A percentile compares a stretch with the other conserved stretches of the same genome.
phyloP scores from a whole-genome alignment of 2,329 filamentous ascomycete genomes.

The Phaeosphaeriaceae sp. region DNA sequence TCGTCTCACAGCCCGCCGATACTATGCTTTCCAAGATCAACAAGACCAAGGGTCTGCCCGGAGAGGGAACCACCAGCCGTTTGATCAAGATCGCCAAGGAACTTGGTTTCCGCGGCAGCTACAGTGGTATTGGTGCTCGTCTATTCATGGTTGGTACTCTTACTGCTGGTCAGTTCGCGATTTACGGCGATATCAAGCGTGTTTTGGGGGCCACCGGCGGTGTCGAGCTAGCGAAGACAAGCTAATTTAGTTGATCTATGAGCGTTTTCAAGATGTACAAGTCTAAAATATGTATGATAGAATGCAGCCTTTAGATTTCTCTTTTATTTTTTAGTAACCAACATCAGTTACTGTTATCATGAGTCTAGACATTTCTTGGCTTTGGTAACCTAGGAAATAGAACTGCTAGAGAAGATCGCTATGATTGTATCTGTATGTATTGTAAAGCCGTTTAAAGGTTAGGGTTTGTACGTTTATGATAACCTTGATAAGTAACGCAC shows the following conservation, averaged over 20 bases:
- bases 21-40: slow-evolving; percentile 97
- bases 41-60: slow-evolving; percentile 87
- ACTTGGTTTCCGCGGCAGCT: slow-evolving; percentile 79
- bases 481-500: too few relatives aligned
- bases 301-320: too few relatives aligned
- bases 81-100: slow-evolving; percentile 88
- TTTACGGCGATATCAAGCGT: slow-evolving; percentile 79
- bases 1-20: slow-evolving; percentile 88
- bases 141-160: slow-evolving; percentile 73
- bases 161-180: slow-evolving; percentile 73
- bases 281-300: too few relatives aligned
- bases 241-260: slow-evolving; percentile 9
- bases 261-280: background rate
- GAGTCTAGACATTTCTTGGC: too few relatives aligned
- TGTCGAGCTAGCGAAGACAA: slow-evolving; percentile 44
- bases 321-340: too few relatives aligned
- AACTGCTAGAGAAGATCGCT: too few relatives aligned
- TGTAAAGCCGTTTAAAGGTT: too few relatives aligned
- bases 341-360: too few relatives aligned
- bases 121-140: slow-evolving; percentile 81
- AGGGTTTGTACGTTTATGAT: too few relatives aligned
- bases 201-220: slow-evolving; percentile 73
- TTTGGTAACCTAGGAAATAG: too few relatives aligned
- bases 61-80: slow-evolving; percentile 81
- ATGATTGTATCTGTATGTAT: too few relatives aligned